A percentile compares a stretch with the other conserved stretches of the same genome.
phyloP scores from a whole-genome alignment of 306 rosid species.

The Cyamopsis tetragonoloba region DNA sequence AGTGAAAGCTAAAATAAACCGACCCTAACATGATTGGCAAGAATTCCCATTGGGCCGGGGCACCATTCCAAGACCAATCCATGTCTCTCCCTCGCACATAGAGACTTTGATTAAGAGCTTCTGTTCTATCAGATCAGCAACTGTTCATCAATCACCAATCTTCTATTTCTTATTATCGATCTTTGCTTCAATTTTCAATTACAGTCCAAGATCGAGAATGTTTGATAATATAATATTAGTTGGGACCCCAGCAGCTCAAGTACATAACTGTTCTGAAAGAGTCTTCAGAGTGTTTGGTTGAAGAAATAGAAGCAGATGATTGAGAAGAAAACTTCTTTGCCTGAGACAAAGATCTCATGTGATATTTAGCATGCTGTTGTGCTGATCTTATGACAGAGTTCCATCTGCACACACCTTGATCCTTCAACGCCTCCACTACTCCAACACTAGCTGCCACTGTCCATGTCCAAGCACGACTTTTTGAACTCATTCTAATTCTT shows the following conservation, averaged over 20 bases:
- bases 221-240: no score
- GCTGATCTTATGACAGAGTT: constrained; percentile 34
- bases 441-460: constrained; percentile 34
- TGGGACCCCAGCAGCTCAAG: constrained; percentile 57
- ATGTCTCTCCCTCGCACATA: no score
- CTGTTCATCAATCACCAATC: no score
- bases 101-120: no score
- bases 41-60: no score
- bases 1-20: no score
- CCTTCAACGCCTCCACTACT: constrained; percentile 43
- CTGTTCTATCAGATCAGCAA: no score
- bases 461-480: constrained; percentile 32
- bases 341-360: constrained; percentile 28
- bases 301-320: constrained; percentile 31
- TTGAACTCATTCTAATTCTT: constrained; percentile 30
- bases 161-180: no score
- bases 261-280: constrained; percentile 61
- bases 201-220: no score
- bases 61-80: no score
- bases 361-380: constrained; percentile 39
- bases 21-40: no score
- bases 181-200: no score
- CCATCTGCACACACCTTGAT: constrained; percentile 61
- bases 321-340: constrained; percentile 37
- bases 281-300: constrained; percentile 47